Conservation (phyloP, 805 yeast genomes). For the Candida montana region DNA sequence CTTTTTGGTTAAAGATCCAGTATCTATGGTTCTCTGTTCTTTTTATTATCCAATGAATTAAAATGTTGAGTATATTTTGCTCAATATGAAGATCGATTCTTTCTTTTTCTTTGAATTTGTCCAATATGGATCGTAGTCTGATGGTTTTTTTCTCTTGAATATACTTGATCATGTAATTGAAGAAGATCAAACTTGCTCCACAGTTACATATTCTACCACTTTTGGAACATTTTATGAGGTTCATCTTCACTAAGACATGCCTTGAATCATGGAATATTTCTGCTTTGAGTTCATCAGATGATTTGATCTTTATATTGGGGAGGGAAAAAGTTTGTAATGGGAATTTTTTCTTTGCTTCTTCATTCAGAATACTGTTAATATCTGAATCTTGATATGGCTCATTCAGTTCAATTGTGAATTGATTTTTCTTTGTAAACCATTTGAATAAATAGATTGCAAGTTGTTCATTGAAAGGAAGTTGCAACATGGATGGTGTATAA, state of each 20-base stretch:
- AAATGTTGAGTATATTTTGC: not conserved
- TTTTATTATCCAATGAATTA: conserved; percentile 1
- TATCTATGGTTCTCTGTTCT: not conserved
- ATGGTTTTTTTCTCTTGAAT: not conserved
- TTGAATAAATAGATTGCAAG: conserved; percentile 17
- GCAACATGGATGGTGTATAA: not conserved
- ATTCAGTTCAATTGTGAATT: conserved; percentile 16
- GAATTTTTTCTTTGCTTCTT: conserved; percentile 13
- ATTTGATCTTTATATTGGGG: conserved; percentile 7
- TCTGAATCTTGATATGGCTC: conserved; percentile 11
- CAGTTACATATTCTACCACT: not conserved
- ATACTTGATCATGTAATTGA: not conserved
- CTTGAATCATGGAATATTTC: conserved; percentile 25
- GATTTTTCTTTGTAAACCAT: conserved; percentile 16
- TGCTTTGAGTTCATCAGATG: conserved; percentile 13
- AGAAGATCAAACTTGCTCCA: not conserved
- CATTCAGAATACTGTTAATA: conserved; percentile 14
- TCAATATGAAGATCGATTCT: not conserved
- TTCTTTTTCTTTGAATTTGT: not conserved
- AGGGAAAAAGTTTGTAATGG: conserved; percentile 12
- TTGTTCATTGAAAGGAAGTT: conserved; percentile 7
- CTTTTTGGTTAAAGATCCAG: not conserved
- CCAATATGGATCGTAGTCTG: not conserved
- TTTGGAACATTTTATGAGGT: conserved; percentile 16
- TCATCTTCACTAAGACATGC: conserved; percentile 17